phyloP scores from a whole-genome alignment of 345 rosid genomes.

The Rhodamnia rubescens region DNA sequence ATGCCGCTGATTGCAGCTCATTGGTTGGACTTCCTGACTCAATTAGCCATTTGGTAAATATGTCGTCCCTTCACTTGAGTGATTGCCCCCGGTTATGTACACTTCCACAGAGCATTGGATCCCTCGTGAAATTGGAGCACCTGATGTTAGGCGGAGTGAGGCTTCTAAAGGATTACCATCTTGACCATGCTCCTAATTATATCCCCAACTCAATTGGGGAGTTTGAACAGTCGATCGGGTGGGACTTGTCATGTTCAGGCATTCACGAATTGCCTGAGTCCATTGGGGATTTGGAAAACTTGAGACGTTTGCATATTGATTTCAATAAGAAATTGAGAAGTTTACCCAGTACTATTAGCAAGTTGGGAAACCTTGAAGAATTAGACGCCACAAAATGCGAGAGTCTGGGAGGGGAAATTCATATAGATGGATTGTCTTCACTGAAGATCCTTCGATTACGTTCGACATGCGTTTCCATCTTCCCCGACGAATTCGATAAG shows the following conservation, averaged over 20 bases:
- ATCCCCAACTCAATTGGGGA: background rate
- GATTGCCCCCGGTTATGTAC: rapidly evolving
- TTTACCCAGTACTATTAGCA: background rate
- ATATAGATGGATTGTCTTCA: background rate
- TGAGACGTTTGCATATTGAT: rapidly evolving
- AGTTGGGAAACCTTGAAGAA: background rate
- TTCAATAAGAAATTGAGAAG: rapidly evolving
- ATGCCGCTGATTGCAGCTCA: rapidly evolving
- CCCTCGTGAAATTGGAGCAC: background rate
- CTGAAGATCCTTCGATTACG: background rate
- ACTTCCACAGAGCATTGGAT: background rate
- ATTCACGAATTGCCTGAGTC: background rate
- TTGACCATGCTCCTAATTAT: no score
- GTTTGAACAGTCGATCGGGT: rapidly evolving
- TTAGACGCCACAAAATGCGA: background rate
- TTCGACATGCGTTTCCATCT: no score
- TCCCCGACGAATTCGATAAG: no score
- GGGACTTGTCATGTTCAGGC: background rate
- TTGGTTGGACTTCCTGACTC: background rate
- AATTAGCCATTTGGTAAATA: background rate
- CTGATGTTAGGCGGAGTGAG: no score
- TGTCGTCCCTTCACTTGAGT: rapidly evolving
- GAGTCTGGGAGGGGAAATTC: background rate
- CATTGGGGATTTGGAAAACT: background rate
- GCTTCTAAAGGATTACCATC: no score